Evolutionary conservation across 2,329 filamentous ascomycete species (phyloP).

Genomic region (Penicillium sp.): DNA sequence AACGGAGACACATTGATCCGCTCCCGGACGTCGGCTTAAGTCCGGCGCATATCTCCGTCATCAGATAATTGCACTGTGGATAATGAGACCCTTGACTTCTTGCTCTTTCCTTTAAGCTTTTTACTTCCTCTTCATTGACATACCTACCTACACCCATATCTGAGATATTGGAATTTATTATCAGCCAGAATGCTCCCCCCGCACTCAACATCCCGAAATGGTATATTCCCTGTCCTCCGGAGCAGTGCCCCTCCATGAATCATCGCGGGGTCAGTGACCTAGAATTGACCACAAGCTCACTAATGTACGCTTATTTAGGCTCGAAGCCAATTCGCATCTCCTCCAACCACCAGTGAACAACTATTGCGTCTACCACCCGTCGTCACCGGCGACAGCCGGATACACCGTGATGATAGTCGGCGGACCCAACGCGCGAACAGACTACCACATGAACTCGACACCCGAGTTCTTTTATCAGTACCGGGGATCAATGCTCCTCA

Average conservation of each 20-base stretch:
- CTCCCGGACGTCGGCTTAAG: constrained; percentile 24
- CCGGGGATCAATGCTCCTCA: constrained; percentile 87
- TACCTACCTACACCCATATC: neutral
- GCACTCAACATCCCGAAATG: constrained; percentile 46
- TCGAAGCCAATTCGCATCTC: constrained; percentile 84
- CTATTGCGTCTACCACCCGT: constrained; percentile 82
- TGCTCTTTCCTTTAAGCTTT: neutral
- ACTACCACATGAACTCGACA: constrained; percentile 97
- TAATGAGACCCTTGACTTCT: neutral
- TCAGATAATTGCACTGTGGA: constrained; percentile 7
- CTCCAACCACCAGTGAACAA: constrained; percentile 94
- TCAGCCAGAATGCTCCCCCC: constrained; percentile 29
- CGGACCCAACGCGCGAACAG: constrained; percentile 89
- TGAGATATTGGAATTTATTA: neutral
- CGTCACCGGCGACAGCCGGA: constrained; percentile 68
- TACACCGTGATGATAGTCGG: constrained; percentile 92
- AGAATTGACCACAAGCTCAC: neutral
- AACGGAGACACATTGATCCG: constrained; percentile 27
- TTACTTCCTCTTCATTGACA: neutral
- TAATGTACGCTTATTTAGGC: constrained; percentile 51
- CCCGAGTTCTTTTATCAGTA: constrained; percentile 99
- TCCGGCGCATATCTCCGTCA: constrained; percentile 26
- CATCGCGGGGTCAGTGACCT: constrained; percentile 10
- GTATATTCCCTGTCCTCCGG: constrained; percentile 21
- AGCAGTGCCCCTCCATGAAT: constrained; percentile 19